Percentiles rank a stretch among this genome's conserved stretches.
Evolutionary conservation across 495 filamentous ascomycete species (phyloP).

Genomic region (Stereocaulon alpinum): DNA sequence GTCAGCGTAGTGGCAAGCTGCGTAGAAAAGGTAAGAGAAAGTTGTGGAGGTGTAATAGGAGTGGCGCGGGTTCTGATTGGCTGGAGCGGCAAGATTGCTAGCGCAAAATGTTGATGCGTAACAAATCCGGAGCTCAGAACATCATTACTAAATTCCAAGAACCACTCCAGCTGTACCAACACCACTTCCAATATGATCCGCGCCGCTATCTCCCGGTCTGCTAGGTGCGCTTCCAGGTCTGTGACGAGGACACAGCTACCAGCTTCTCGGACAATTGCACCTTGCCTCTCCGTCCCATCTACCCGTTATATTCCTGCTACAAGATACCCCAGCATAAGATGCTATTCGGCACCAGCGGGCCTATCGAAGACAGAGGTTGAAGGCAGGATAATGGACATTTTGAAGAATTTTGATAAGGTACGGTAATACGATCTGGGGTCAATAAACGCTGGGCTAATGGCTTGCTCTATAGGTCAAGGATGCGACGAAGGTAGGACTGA

Average conservation of each 20-base stretch:
- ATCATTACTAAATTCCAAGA: not conserved
- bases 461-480: slow-evolving; percentile 53
- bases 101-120: slow-evolving; percentile 10
- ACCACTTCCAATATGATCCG: slow-evolving; percentile 62
- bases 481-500: slow-evolving; percentile 50
- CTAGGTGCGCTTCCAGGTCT: slow-evolving; percentile 27
- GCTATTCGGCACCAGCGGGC: slow-evolving; percentile 74
- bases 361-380: slow-evolving; percentile 76
- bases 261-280: slow-evolving; percentile 27
- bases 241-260: slow-evolving; percentile 13
- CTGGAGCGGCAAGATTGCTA: slow-evolving; percentile 5
- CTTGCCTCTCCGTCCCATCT: slow-evolving; percentile 35
- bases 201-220: slow-evolving; percentile 62
- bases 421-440: slow-evolving; percentile 23
- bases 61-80: slow-evolving; percentile 11
- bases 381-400: slow-evolving; percentile 80
- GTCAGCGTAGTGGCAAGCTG: not conserved
- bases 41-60: not conserved
- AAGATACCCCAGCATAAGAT: slow-evolving; percentile 54
- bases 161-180: not conserved
- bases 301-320: slow-evolving; percentile 47
- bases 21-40: not conserved
- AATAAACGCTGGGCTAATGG: slow-evolving; percentile 21
- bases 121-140: slow-evolving; percentile 6
- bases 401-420: slow-evolving; percentile 97